Base-by-base conservation (phyloP, 768 basidiomycete species). In the Harrya chromipes region DNA sequence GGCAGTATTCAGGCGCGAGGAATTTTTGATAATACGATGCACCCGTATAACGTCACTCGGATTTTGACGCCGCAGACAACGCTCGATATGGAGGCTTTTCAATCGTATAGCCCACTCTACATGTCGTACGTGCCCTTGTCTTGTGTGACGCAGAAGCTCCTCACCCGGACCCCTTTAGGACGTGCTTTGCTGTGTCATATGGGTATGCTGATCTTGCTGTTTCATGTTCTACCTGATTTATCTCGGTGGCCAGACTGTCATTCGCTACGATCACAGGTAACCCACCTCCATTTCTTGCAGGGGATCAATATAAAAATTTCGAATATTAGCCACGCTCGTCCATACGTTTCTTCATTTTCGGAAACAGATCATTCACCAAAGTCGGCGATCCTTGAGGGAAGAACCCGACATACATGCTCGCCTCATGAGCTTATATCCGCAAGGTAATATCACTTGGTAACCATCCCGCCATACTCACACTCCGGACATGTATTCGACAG, bases 361-460 rank as follows among this genome's bases (percentile, higher is more conserved):
- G 63, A 86, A 85, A 61, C 86, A 88, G 65, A 87, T 92, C 50
- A 83, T 83, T 76, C 72, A 71, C 4, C 87, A 89, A 65, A 70
- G 82, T 17, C 81, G 86, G 40, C 77, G 83, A 46, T 76, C 87
- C 4, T 76, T 87, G 65, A 66, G 77, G 41, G 91, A 92, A 58
- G 85, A 89, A 59, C 85, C 87, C 0, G 90, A 93, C 70, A 81
- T 93, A 52, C 90, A 93, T 58, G 87, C 87, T 17, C 80, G 88
- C 12, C 73, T 93, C 33, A 93, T 93, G 91, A 72, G 77, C 12
- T 69, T 70, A 42, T 94, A 94, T 62, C 74, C 72, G 1, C 86
- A 63, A 53, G 66, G 68, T 69, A 54, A 35, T 6, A 14, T 42
- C 7, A 29, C 8, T 10, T 14, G 20, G 13, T 31, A 12, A 16